Percentiles rank a stretch among this genome's conserved stretches.
Conservation (phyloP, 495 filamentous ascomycete species). For the Lentithecium fluviatile region DNA sequence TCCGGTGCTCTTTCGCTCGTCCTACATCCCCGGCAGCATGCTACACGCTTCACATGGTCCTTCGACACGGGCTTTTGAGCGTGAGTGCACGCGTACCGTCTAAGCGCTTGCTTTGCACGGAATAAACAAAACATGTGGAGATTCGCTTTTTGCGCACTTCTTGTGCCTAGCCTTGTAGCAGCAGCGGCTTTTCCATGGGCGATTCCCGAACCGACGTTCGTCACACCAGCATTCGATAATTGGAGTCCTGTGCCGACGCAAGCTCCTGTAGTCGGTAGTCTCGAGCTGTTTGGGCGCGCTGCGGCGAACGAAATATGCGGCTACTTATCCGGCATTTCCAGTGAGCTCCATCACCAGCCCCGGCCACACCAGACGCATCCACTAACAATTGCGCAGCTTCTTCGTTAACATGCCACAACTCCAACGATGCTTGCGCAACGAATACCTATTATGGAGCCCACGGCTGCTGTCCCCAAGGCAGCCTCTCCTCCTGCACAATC, state of each 20-base stretch:
- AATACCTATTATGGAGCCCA: conserved; percentile 30
- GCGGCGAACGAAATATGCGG: conserved; percentile 29
- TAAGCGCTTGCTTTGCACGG: background rate
- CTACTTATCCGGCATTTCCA: conserved; percentile 19
- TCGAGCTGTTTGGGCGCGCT: conserved; percentile 31
- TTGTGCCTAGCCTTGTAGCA: conserved; percentile 28
- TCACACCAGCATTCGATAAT: conserved; percentile 18
- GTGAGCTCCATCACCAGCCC: background rate
- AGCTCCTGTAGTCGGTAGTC: conserved; percentile 13
- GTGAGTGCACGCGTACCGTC: background rate
- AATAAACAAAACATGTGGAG: conserved; percentile 17
- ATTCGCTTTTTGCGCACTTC: conserved; percentile 29
- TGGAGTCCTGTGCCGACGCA: conserved; percentile 34
- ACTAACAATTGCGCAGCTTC: conserved; percentile 1
- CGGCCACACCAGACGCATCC: background rate
- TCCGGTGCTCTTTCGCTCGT: background rate
- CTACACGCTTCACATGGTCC: background rate
- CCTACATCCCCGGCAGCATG: background rate
- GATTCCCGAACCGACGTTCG: conserved; percentile 23
- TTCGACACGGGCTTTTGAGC: background rate
- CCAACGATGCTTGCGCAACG: conserved; percentile 29
- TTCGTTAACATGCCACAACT: conserved; percentile 18
- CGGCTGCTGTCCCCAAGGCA: conserved; percentile 31
- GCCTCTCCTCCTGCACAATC: conserved; percentile 19
- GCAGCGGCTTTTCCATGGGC: conserved; percentile 32